Evolutionary conservation across 225 moss, liverwort and hornwort genomes (phyloP), one percentile per base, ranked within the genome.

Genomic region (Pseudisothecium myosuroides): DNA sequence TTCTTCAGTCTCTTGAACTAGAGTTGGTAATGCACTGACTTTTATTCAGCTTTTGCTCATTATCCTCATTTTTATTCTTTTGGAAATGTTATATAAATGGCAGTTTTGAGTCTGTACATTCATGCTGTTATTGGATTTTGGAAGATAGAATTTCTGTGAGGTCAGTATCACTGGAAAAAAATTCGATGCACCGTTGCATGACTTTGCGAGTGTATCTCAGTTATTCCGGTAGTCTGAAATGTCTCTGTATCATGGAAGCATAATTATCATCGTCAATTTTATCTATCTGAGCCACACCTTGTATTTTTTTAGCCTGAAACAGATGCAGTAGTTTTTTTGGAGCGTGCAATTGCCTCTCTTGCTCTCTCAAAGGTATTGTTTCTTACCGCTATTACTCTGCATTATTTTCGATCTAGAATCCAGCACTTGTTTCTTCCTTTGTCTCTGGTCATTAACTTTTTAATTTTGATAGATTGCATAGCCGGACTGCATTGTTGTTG

Each of bases 291-390:
- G 62, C 66, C 89, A 54, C 36, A 61, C 66, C 84, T 43, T 87
- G 45, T 69, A 43, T 84, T 54, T 86, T 77, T 89, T 90, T 92
- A 96, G 95, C 98, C 98, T 74, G 95, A 93, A 83, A 93, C 94
- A 43, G 94, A 97, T 86, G 85, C 93, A 80, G 87, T 80, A 65
- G 92, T 96, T 31, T 98, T 97, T 91, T 85, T 98, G 91, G 97
- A 98, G 86, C 97, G 98, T 45, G 97, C 95, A 45, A 85, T 95
- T 19, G 90, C 96, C 79, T 95, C 95, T 50, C 92, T 98, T 76
- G 92, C 94, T 85, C 93, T 79, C 27, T 88, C 92, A 28, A 90
- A 93, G 92, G 95, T 95, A 92, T 19, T 28, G 49, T 27, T 80
- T 79, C 54, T 72, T 63, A 21, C 79, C 73, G 86, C 36, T 28